These are phyloP conservation scores for Aspergillus coremiiformis DNA, from an alignment of 495 filamentous ascomycete genomes.

Conservation along the genomic window DNA sequence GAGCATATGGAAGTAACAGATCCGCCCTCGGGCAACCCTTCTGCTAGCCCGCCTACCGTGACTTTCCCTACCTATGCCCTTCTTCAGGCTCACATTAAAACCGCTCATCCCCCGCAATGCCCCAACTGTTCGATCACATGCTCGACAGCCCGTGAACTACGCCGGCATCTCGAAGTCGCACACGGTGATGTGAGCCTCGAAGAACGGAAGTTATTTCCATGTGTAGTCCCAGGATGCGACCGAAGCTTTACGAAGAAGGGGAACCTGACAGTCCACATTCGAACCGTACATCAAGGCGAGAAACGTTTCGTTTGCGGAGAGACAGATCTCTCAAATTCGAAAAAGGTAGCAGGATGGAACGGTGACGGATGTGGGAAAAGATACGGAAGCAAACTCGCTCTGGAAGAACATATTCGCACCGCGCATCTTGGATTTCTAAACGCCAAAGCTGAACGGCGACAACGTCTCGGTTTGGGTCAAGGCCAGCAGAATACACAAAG, in stretches of 20 bases:
- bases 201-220: slow-evolving; percentile 55
- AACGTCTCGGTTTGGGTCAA: slow-evolving; percentile 28
- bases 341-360: slow-evolving; percentile 58
- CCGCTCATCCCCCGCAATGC: slow-evolving; percentile 68
- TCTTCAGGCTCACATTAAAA: slow-evolving; percentile 63
- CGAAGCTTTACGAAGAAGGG: slow-evolving; percentile 68
- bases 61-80: slow-evolving; percentile 65
- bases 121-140: slow-evolving; percentile 60
- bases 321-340: slow-evolving; percentile 48
- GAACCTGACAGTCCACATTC: slow-evolving; percentile 73
- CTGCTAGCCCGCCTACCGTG: slow-evolving; percentile 13
- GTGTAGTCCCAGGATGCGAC: slow-evolving; percentile 56
- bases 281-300: slow-evolving; percentile 62
- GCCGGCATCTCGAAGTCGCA: slow-evolving; percentile 60
- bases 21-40: not conserved
- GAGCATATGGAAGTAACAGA: slow-evolving; percentile 20
- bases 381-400: slow-evolving; percentile 61
- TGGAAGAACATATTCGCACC: slow-evolving; percentile 76
- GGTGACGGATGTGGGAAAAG: slow-evolving; percentile 60
- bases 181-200: slow-evolving; percentile 56
- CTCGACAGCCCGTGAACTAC: slow-evolving; percentile 51
- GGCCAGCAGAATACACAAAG: slow-evolving; percentile 3
- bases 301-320: slow-evolving; percentile 66
- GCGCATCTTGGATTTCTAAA: slow-evolving; percentile 57
- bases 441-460: slow-evolving; percentile 38